Conservation (phyloP, 2,329 filamentous ascomycete genomes). For the Ilyonectria mors-panacis region DNA sequence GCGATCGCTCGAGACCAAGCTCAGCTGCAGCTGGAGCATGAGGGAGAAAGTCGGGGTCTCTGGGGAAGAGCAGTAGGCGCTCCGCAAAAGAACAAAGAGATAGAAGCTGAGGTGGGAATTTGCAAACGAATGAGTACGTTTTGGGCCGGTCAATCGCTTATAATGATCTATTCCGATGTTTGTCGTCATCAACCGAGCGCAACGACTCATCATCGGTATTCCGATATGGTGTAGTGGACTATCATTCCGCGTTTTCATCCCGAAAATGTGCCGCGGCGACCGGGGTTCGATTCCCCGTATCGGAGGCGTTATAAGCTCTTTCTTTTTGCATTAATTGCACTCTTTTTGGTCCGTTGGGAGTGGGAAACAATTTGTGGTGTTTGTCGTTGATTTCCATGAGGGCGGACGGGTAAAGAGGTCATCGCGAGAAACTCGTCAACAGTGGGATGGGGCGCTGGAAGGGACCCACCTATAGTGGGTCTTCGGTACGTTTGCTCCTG, state of each 20-base stretch:
- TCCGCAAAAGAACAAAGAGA: not conserved
- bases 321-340: conserved; percentile 1
- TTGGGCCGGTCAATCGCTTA: not conserved
- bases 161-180: not conserved
- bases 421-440: too few relatives aligned
- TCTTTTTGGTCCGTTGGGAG: not conserved
- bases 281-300: conserved; percentile 28
- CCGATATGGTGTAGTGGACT: conserved; percentile 31
- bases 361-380: too few relatives aligned
- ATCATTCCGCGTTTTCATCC: conserved; percentile 31
- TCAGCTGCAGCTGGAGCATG: too few relatives aligned
- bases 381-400: too few relatives aligned
- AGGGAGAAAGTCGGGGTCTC: too few relatives aligned
- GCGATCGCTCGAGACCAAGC: too few relatives aligned
- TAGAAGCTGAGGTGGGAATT: not conserved
- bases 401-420: too few relatives aligned
- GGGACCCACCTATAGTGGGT: too few relatives aligned
- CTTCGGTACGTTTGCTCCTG: too few relatives aligned
- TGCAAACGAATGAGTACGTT: not conserved
- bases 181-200: not conserved
- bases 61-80: not conserved
- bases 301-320: conserved; percentile 6
- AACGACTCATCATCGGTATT: conserved; percentile 14
- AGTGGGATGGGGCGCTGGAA: too few relatives aligned
- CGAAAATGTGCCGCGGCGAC: conserved; percentile 14